Percentiles rank a stretch among this genome's conserved stretches.
phyloP scores from a whole-genome alignment of 2,329 filamentous ascomycete genomes.

The Aspergillus pseudoterreus region DNA sequence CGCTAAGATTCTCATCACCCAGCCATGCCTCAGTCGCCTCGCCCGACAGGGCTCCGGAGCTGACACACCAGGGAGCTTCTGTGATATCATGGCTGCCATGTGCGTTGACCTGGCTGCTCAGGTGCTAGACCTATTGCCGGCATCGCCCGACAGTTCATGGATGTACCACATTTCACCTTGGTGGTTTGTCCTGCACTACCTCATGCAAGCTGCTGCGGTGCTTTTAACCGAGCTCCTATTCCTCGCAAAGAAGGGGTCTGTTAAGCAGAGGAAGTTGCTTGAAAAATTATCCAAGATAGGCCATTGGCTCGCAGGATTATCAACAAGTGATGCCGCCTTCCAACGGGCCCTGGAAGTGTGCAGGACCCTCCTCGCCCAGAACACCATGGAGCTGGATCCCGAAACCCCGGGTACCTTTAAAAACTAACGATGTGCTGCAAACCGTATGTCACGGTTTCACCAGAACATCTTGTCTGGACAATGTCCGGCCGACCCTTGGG shows the following conservation, averaged over 20 bases:
- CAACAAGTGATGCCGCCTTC: slow-evolving; percentile 30
- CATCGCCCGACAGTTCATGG: slow-evolving; percentile 27
- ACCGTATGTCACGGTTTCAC: neutral
- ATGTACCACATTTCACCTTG: slow-evolving; percentile 34
- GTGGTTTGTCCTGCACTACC: slow-evolving; percentile 40
- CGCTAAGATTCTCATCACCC: slow-evolving; percentile 40
- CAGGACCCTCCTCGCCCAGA: slow-evolving; percentile 21
- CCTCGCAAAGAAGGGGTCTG: slow-evolving; percentile 26
- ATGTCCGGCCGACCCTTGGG: neutral
- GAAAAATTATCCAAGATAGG: slow-evolving; percentile 31
- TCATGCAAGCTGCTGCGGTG: slow-evolving; percentile 38
- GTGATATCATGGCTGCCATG: slow-evolving; percentile 29
- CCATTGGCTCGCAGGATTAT: slow-evolving; percentile 36
- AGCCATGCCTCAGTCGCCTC: slow-evolving; percentile 41
- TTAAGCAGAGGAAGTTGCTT: slow-evolving; percentile 24
- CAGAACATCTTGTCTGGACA: neutral
- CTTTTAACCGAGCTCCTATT: slow-evolving; percentile 36
- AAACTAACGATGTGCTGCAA: slow-evolving; percentile 1
- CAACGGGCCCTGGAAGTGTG: slow-evolving; percentile 33
- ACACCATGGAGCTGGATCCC: slow-evolving; percentile 13
- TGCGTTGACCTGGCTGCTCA: slow-evolving; percentile 36
- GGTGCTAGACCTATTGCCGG: slow-evolving; percentile 35
- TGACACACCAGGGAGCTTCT: slow-evolving; percentile 25
- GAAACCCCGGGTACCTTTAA: neutral
- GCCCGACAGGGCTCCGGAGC: slow-evolving; percentile 26